Conservation (phyloP, 805 yeast species). For the Brettanomyces anomalus region DNA sequence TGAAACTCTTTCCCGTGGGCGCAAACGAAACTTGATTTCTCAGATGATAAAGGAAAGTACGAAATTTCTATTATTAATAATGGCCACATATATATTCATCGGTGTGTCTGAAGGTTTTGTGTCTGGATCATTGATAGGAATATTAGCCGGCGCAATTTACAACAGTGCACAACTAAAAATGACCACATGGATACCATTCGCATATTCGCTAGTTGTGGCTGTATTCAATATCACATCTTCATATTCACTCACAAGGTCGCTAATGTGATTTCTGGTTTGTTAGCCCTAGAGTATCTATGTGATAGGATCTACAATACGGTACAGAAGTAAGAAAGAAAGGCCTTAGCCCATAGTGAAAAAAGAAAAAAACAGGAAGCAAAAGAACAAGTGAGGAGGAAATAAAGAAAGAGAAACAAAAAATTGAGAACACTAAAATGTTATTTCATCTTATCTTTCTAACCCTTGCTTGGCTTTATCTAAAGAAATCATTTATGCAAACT, state of each 20-base stretch:
- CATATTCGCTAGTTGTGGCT: slow-evolving; percentile 65
- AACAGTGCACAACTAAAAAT: slow-evolving; percentile 72
- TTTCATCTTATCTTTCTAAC: too few species aligned
- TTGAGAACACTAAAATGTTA: too few species aligned
- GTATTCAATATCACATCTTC: slow-evolving; percentile 59
- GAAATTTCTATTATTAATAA: slow-evolving; percentile 30
- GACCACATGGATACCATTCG: slow-evolving; percentile 94
- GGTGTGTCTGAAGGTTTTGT: slow-evolving; percentile 61
- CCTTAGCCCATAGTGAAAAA: too few species aligned
- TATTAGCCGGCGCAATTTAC: slow-evolving; percentile 67
- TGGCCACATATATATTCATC: slow-evolving; percentile 37
- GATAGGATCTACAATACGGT: too few species aligned
- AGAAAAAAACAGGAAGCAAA: too few species aligned
- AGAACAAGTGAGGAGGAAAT: too few species aligned
- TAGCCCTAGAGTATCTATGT: neutral
- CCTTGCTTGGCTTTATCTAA: too few species aligned
- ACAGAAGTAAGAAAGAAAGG: too few species aligned
- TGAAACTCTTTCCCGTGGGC: neutral
- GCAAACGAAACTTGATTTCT: slow-evolving; percentile 1
- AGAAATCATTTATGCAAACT: too few species aligned
- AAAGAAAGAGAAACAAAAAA: too few species aligned
- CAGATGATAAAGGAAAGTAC: slow-evolving; percentile 2
- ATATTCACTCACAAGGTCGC: slow-evolving; percentile 44
- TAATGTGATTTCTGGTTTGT: slow-evolving; percentile 1
- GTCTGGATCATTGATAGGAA: slow-evolving; percentile 71